Conservation (phyloP, 352 stramenopile species). For the Thraustochytrium striatum region DNA sequence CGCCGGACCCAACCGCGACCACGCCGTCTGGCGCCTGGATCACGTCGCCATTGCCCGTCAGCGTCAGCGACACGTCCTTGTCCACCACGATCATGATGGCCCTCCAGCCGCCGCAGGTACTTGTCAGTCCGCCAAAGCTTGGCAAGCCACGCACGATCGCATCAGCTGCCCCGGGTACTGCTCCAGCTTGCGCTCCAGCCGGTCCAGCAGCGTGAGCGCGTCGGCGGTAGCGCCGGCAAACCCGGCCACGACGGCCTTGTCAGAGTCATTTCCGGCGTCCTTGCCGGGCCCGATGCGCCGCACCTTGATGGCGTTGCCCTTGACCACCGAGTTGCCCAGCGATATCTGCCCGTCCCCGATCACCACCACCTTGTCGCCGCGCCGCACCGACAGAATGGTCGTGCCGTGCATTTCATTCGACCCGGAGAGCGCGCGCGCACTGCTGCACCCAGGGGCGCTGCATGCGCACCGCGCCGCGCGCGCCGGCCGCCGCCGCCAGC, state of each 20-base stretch:
- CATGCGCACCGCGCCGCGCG: not conserved
- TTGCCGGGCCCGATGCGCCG: constrained; percentile 67
- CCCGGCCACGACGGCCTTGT: constrained; percentile 87
- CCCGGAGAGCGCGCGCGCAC: not conserved
- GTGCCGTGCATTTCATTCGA: constrained; percentile 75
- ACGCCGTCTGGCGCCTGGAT: constrained; percentile 92
- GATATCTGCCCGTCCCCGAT: constrained; percentile 97
- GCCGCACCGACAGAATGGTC: constrained; percentile 96
- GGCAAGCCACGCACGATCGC: constrained; percentile 90
- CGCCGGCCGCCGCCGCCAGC: not conserved
- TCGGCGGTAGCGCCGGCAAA: constrained; percentile 95
- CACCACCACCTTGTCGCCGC: constrained; percentile 94
- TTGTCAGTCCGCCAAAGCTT: constrained; percentile 98
- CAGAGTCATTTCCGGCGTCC: constrained; percentile 50
- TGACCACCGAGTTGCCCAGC: constrained; percentile 88
- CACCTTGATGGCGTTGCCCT: constrained; percentile 97
- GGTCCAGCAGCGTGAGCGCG: constrained; percentile 96
- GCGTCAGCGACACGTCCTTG: constrained; percentile 87
- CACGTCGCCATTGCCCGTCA: constrained; percentile 97
- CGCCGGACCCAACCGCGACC: constrained; percentile 88
- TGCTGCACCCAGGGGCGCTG: not conserved
- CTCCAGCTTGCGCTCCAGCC: constrained; percentile 95
- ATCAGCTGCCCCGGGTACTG: constrained; percentile 94
- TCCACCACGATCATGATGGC: constrained; percentile 87
- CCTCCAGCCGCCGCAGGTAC: constrained; percentile 91